Percentiles rank a stretch among this genome's conserved stretches.
phyloP scores from a whole-genome alignment of 805 yeast genomes.

The Metschnikowia baotianmanensis region DNA sequence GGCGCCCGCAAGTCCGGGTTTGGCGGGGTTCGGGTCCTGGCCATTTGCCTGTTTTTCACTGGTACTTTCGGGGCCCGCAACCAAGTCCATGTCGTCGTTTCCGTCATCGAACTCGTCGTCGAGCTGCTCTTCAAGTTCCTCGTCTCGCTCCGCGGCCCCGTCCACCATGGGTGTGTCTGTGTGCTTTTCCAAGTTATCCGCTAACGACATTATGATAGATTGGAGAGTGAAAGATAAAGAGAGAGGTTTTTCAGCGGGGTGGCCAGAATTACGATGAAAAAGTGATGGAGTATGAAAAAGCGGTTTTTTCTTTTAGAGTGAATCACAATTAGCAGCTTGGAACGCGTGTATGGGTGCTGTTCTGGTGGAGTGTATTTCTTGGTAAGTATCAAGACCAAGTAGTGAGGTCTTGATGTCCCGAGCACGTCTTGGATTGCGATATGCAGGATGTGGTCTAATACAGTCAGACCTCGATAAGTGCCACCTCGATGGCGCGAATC shows the following conservation, averaged over 20 bases:
- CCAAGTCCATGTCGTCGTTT: constrained; percentile 15
- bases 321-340: too few relatives aligned
- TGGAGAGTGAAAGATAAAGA: not conserved
- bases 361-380: too few relatives aligned
- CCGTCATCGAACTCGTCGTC: constrained; percentile 26
- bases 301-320: too few relatives aligned
- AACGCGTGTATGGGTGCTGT: too few relatives aligned
- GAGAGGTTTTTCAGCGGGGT: not conserved
- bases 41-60: not conserved
- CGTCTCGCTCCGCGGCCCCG: too few relatives aligned
- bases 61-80: not conserved
- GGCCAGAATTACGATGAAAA: not conserved
- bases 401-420: too few relatives aligned
- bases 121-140: constrained; percentile 19
- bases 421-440: too few relatives aligned
- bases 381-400: too few relatives aligned
- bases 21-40: not conserved
- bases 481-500: too few relatives aligned
- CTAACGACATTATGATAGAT: constrained; percentile 1
- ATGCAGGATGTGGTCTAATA: too few relatives aligned
- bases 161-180: constrained; percentile 7
- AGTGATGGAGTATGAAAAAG: too few relatives aligned
- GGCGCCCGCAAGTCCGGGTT: constrained; percentile 1
- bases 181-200: not conserved
- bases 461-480: too few relatives aligned